A percentile compares a stretch with the other conserved stretches of the same genome.
Evolutionary conservation across 176 grass and related monocot species (phyloP).

Genomic region (Carex littledalei): DNA sequence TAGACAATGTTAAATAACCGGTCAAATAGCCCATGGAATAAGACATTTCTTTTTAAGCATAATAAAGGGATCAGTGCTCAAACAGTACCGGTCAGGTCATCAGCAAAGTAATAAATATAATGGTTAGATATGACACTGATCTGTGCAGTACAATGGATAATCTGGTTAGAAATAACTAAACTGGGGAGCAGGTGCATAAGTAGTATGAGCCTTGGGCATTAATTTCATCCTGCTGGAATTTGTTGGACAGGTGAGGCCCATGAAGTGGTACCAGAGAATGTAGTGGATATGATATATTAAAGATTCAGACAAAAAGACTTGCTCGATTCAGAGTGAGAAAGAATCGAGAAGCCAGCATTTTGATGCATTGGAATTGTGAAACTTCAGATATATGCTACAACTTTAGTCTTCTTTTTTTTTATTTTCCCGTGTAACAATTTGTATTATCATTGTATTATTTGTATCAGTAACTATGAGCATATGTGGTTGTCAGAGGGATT

Average conservation of each 20-base stretch:
- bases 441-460: background rate
- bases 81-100: background rate
- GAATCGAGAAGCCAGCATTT: background rate
- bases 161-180: background rate
- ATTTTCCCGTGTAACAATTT: background rate
- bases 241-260: background rate
- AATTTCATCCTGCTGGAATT: background rate
- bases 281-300: background rate
- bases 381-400: background rate
- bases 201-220: background rate
- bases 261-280: background rate
- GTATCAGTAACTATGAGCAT: too few relatives aligned
- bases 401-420: background rate
- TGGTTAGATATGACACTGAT: background rate
- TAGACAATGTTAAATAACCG: background rate
- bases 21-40: background rate
- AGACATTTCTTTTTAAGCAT: background rate
- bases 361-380: background rate
- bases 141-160: background rate
- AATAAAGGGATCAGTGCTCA: background rate
- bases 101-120: background rate
- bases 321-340: background rate
- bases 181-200: background rate
- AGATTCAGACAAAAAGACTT: background rate
- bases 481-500: background rate